phyloP scores from a whole-genome alignment of 768 basidiomycete genomes.

The Amanita thiersii region DNA sequence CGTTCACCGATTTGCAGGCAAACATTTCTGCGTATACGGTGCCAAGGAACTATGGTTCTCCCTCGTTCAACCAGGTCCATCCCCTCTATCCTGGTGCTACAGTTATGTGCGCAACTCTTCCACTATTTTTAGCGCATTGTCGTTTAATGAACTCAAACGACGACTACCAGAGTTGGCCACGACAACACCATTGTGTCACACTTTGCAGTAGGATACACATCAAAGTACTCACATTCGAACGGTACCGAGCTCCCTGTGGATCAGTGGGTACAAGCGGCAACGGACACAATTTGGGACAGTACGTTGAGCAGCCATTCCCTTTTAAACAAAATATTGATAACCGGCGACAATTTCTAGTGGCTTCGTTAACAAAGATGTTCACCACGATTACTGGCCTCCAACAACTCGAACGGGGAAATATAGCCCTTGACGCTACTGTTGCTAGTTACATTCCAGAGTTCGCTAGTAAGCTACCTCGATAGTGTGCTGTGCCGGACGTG shows the following conservation, averaged over 20 bases:
- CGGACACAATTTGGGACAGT: conserved; percentile 21
- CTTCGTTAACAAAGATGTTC: conserved; percentile 22
- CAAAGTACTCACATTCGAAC: conserved; percentile 16
- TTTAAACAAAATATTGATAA: too few species aligned
- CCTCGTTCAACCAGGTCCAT: conserved; percentile 14
- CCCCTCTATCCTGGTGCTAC: conserved; percentile 19
- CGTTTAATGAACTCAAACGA: neutral
- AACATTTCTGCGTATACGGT: conserved; percentile 17
- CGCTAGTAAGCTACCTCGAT: conserved; percentile 10
- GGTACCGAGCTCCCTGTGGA: conserved; percentile 14
- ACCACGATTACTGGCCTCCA: conserved; percentile 19
- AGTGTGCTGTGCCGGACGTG: neutral
- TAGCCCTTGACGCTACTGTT: conserved; percentile 15
- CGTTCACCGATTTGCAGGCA: conserved; percentile 15
- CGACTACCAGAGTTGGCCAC: conserved; percentile 14
- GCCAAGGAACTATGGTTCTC: conserved; percentile 16
- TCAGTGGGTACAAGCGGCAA: conserved; percentile 12
- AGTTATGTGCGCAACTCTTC: conserved; percentile 14
- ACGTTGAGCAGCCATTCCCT: conserved; percentile 1
- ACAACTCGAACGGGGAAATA: conserved; percentile 16
- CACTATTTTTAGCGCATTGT: neutral
- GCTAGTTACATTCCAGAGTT: conserved; percentile 18
- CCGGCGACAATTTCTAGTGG: conserved; percentile 14
- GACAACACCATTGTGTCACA: conserved; percentile 18
- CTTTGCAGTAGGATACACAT: conserved; percentile 17